Evolutionary conservation across 305 asterid species (phyloP).

Genomic region (Solanum hybrid): DNA sequence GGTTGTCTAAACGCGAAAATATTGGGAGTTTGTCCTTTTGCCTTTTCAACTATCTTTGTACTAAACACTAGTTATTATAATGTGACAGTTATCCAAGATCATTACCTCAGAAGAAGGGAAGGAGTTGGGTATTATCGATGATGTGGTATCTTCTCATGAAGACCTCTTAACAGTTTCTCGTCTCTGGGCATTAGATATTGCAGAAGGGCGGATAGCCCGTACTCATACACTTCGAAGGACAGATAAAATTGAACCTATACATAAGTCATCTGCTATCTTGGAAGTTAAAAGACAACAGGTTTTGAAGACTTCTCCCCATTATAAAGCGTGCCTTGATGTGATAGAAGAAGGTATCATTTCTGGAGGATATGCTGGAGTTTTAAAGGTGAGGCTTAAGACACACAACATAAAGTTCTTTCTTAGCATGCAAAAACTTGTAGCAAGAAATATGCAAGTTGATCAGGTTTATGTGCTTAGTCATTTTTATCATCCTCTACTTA

Average conservation of each 20-base stretch:
- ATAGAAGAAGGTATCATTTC: conserved; percentile 15
- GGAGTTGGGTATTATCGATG: conserved; percentile 11
- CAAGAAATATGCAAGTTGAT: not conserved
- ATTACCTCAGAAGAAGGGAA: conserved; percentile 19
- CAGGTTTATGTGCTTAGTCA: not conserved
- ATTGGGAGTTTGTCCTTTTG: not conserved
- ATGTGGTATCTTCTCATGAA: not conserved
- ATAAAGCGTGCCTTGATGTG: conserved; percentile 15
- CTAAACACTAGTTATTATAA: not conserved
- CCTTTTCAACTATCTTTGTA: not conserved
- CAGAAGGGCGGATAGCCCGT: conserved; percentile 1
- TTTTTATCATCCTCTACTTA: not conserved
- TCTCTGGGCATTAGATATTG: conserved; percentile 17
- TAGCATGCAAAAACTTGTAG: not conserved
- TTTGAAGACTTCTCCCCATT: conserved; percentile 4
- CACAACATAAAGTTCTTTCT: not conserved
- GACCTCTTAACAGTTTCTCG: conserved; percentile 11
- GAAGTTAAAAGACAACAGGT: conserved; percentile 4
- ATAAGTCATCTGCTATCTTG: conserved; percentile 8
- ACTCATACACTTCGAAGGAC: conserved; percentile 6
- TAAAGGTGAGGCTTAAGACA: conserved; percentile 1
- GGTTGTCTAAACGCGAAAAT: not conserved
- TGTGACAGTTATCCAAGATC: conserved; percentile 11
- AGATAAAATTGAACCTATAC: conserved; percentile 8
- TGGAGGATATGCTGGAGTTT: conserved; percentile 13